Evolutionary conservation across 805 yeast species (phyloP), one percentile per base, ranked within the genome.

Genomic region (baker's yeast (Saccharomyces cerevisiae)): DNA sequence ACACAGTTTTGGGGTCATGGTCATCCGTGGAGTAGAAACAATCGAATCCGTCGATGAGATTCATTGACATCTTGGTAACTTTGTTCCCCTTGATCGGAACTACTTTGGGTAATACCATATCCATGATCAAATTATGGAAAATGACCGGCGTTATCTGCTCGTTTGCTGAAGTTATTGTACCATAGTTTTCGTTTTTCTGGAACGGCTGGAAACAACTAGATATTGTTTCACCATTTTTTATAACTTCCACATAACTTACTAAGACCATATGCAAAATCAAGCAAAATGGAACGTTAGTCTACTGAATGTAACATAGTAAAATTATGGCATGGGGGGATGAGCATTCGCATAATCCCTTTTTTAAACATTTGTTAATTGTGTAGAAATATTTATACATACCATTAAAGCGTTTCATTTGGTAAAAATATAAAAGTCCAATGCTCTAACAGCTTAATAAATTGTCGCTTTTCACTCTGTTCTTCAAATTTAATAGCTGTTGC

Each of bases 1-100:
- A 55, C 6, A 65, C 54, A 21, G 53, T 59, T 11, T 53, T 51
- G 26, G 53, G 57, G 11, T 54, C 55, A 4, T 51, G 49, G n/a
- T 48, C 29, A 17, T 59, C 52, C 2, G 70, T 68, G 2, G 70
- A 62, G 53, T 68, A 67, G 55, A 66, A 68, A 52, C 71, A 68
- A n/a, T 68, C 71, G 50, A 54, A 68, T 4, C 66, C 70, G 50
- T 68, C 71, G n/a, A 67, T 56, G 41, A 67, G 51, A 41, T 63
- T 57, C 41, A 57, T 53, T 4, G 70, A 61, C n/a, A 67, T 60
- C 49, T 68, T 68, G 1, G 71, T 68, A 11, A 68, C 71, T 55
- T 67, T 68, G 51, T 68, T 68, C 6, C 72, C 72, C 30, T 57
- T 59, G 11, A 65, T 51, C 6, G 62, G 64, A 10, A 63, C 60